Conservation (phyloP, 169 alveolate genomes). For the Besnoitia besnoiti region DNA sequence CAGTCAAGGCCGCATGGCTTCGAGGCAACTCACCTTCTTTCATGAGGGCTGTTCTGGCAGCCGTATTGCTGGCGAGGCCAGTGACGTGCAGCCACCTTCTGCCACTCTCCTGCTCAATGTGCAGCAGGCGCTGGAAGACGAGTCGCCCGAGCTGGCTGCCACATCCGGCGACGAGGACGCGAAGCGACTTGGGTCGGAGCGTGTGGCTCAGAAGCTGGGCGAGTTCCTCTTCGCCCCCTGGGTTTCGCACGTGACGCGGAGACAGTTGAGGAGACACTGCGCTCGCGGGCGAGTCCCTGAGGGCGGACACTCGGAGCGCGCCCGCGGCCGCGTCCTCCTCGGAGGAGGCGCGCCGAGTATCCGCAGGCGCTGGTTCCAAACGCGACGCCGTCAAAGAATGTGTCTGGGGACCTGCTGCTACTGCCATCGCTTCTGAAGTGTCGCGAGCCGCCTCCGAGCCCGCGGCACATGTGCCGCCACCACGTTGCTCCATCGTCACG, state of each 20-base stretch:
- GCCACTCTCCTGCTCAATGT: not conserved
- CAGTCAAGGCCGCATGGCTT: too few relatives aligned
- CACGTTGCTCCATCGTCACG: too few relatives aligned
- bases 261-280: not conserved
- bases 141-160: not conserved
- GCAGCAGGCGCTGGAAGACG: not conserved
- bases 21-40: not conserved
- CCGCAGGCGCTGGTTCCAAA: not conserved
- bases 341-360: not conserved
- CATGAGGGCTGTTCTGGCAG: not conserved
- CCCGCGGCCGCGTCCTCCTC: not conserved
- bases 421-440: not conserved
- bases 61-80: not conserved
- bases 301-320: not conserved
- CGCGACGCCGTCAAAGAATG: not conserved
- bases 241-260: not conserved
- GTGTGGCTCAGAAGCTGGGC: not conserved
- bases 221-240: not conserved
- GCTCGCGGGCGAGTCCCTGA: not conserved
- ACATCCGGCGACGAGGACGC: not conserved
- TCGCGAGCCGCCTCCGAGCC: too few relatives aligned
- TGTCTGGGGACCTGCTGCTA: not conserved
- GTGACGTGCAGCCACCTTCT: constrained; percentile 2
- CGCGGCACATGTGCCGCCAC: too few relatives aligned
- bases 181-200: not conserved